These are phyloP conservation scores for Solanum hybrid DNA, from an alignment of 305 asterid species.

Conservation along the genomic window DNA sequence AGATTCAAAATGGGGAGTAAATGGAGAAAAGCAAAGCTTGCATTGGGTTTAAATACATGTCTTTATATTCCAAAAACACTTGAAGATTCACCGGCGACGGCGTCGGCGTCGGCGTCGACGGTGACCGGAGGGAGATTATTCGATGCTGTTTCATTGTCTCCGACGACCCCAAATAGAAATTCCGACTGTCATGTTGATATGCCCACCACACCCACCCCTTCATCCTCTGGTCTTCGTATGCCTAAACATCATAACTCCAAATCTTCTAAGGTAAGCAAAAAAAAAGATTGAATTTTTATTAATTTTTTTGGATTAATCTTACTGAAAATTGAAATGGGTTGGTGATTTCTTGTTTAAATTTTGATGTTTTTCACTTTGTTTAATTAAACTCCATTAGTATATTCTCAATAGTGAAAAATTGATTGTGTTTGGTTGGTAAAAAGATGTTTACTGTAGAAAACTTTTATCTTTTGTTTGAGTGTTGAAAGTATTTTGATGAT, in stretches of 20 bases:
- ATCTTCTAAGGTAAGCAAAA: slow-evolving; percentile 41
- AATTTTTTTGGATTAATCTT: slow-evolving; percentile 6
- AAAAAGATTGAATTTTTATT: background rate
- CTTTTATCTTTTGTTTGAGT: background rate
- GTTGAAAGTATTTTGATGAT: background rate
- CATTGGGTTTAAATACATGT: slow-evolving; percentile 60
- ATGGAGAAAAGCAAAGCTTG: slow-evolving; percentile 71
- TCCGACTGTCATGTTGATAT: slow-evolving; percentile 28
- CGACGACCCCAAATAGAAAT: slow-evolving; percentile 16
- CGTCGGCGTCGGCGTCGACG: background rate
- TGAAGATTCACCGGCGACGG: slow-evolving; percentile 19
- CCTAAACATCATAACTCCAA: slow-evolving; percentile 32
- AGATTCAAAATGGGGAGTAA: slow-evolving; percentile 46
- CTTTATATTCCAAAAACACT: slow-evolving; percentile 25
- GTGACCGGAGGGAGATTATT: slow-evolving; percentile 24
- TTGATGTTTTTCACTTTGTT: background rate
- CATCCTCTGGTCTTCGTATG: slow-evolving; percentile 61
- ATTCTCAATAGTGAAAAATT: background rate
- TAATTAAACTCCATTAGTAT: background rate
- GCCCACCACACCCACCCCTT: slow-evolving; percentile 65
- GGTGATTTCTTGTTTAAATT: background rate
- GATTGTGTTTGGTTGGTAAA: background rate
- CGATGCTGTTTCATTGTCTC: slow-evolving; percentile 25
- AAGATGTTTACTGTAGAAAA: background rate
- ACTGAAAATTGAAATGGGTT: background rate